A percentile compares a stretch with the other conserved stretches of the same genome.
phyloP scores from a whole-genome alignment of 1,284 basidiomycete species.

The Polyporus tsugae region DNA sequence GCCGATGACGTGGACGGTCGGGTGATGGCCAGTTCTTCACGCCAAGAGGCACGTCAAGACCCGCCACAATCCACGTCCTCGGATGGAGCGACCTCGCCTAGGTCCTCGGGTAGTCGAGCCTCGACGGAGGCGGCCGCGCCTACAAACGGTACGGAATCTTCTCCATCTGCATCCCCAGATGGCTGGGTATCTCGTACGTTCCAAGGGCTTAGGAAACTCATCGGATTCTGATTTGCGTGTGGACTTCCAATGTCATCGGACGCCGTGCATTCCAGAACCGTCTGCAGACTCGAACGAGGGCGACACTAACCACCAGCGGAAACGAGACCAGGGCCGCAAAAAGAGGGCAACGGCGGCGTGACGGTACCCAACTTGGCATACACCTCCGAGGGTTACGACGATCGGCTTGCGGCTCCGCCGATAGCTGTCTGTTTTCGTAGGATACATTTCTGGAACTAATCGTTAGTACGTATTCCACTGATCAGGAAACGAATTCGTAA shows the following conservation, averaged over 20 bases:
- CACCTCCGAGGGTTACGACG: slow-evolving; percentile 16
- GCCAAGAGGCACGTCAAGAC: slow-evolving; percentile 32
- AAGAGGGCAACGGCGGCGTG: slow-evolving; percentile 35
- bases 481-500: slow-evolving; percentile 22
- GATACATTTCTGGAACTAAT: slow-evolving; percentile 32
- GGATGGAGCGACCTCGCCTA: slow-evolving; percentile 31
- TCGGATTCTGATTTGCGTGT: slow-evolving; percentile 70
- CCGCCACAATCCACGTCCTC: slow-evolving; percentile 22
- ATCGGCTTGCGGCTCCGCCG: slow-evolving; percentile 4
- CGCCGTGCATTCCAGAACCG: slow-evolving; percentile 16
- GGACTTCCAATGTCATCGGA: slow-evolving; percentile 43
- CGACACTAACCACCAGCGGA: slow-evolving; percentile 30
- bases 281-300: slow-evolving; percentile 22
- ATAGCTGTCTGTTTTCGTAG: slow-evolving; percentile 30
- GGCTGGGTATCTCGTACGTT: slow-evolving; percentile 75
- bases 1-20: slow-evolving; percentile 93
- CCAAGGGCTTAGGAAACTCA: slow-evolving; percentile 72
- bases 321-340: slow-evolving; percentile 37
- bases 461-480: slow-evolving; percentile 31
- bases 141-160: slow-evolving; percentile 80
- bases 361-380: slow-evolving; percentile 7
- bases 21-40: slow-evolving; percentile 36
- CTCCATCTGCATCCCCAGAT: slow-evolving; percentile 60
- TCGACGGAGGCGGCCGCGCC: slow-evolving; percentile 38
- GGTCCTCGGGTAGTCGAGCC: slow-evolving; percentile 24